A percentile compares a stretch with the other conserved stretches of the same genome.
Evolutionary conservation across 2,329 filamentous ascomycete genomes (phyloP).

Genomic region (Arthroderma sp.): DNA sequence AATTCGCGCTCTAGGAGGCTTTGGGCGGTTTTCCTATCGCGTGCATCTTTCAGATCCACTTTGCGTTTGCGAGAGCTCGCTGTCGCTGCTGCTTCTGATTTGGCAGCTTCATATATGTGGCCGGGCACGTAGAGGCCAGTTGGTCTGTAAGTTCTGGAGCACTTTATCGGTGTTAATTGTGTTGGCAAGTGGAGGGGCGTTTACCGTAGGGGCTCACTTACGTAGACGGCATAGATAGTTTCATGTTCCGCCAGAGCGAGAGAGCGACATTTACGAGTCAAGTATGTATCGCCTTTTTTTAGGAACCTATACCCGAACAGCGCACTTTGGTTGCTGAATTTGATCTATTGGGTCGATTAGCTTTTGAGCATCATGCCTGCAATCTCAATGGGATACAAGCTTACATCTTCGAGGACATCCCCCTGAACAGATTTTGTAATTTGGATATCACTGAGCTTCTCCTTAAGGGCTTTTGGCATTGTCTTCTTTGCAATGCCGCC

Average conservation of each 20-base stretch:
- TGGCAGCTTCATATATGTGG: slow-evolving; percentile 26
- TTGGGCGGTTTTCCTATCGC: slow-evolving; percentile 16
- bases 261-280: slow-evolving; percentile 30
- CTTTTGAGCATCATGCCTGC: neutral
- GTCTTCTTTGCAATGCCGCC: neutral
- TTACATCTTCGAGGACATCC: slow-evolving; percentile 1
- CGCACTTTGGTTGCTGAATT: slow-evolving; percentile 16
- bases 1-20: slow-evolving; percentile 21
- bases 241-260: slow-evolving; percentile 21
- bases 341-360: slow-evolving; percentile 16
- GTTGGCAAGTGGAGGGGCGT: neutral
- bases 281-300: slow-evolving; percentile 29
- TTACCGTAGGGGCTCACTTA: slow-evolving; percentile 12
- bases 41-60: slow-evolving; percentile 25
- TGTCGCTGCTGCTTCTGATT: slow-evolving; percentile 27
- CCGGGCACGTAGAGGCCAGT: slow-evolving; percentile 33
- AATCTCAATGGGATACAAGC: neutral
- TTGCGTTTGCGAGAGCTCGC: slow-evolving; percentile 27
- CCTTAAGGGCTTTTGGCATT: slow-evolving; percentile 1
- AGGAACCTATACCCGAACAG: slow-evolving; percentile 27
- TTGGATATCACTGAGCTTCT: neutral
- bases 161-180: slow-evolving; percentile 10
- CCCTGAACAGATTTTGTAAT: neutral
- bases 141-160: slow-evolving; percentile 18
- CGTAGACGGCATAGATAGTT: slow-evolving; percentile 26